These are phyloP conservation scores for Cryoendolithus antarcticus DNA, from an alignment of 2,329 filamentous ascomycete species.

Conservation along the genomic window DNA sequence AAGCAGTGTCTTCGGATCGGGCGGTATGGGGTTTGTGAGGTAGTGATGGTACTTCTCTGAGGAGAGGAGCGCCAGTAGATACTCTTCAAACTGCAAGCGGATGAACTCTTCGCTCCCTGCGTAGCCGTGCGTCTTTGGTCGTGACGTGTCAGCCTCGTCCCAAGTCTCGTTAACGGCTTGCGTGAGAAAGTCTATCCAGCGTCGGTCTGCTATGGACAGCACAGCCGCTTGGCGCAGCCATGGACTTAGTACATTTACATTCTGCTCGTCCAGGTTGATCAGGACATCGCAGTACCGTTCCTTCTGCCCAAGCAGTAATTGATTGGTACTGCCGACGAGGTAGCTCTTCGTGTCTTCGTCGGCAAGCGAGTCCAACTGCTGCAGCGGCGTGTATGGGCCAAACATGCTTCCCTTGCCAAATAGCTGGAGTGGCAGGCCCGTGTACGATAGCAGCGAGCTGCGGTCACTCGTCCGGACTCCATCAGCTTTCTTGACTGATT, in stretches of 20 bases:
- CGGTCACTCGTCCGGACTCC: conserved; percentile 86
- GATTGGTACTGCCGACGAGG: conserved; percentile 94
- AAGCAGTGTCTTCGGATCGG: conserved; percentile 45
- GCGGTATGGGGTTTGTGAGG: conserved; percentile 27
- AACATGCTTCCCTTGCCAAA: conserved; percentile 95
- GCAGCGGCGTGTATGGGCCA: conserved; percentile 89
- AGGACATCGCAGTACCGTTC: conserved; percentile 94
- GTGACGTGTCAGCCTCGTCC: conserved; percentile 79
- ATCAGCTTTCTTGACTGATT: conserved; percentile 61
- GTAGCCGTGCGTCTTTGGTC: conserved; percentile 91
- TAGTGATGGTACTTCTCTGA: conserved; percentile 71
- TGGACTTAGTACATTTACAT: conserved; percentile 69
- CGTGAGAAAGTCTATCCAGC: conserved; percentile 94
- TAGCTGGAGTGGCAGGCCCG: conserved; percentile 87
- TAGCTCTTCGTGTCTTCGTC: conserved; percentile 95
- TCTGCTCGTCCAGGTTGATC: conserved; percentile 86
- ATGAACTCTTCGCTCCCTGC: conserved; percentile 96
- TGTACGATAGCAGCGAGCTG: conserved; percentile 77
- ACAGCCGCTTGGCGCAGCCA: conserved; percentile 63
- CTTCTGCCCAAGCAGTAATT: conserved; percentile 80
- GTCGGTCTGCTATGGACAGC: conserved; percentile 73
- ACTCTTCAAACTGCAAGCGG: conserved; percentile 91
- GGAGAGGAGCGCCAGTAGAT: conserved; percentile 77
- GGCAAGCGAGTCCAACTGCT: conserved; percentile 86
- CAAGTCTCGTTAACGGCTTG: conserved; percentile 92